phyloP scores from a whole-genome alignment of 2,329 filamentous ascomycete species.

The Tricladium varicosporioides region DNA sequence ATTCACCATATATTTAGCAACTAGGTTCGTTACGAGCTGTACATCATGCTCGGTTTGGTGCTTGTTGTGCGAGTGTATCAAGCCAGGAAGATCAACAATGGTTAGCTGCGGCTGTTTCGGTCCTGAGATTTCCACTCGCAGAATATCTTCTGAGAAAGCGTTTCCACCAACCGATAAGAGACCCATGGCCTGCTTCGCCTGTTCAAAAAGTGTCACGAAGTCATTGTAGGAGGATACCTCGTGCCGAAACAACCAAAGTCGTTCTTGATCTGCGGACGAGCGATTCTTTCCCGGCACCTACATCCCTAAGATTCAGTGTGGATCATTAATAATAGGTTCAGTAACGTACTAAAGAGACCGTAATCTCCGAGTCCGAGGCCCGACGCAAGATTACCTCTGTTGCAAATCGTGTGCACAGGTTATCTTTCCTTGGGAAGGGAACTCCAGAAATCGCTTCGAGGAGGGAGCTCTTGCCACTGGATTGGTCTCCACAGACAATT shows the following conservation, averaged over 20 bases:
- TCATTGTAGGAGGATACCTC: constrained; percentile 5
- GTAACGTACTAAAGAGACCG: constrained; percentile 11
- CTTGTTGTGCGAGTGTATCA: constrained; percentile 37
- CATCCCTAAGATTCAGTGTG: constrained; percentile 24
- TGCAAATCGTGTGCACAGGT: constrained; percentile 34
- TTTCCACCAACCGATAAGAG: constrained; percentile 15
- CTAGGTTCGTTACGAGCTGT: constrained; percentile 44
- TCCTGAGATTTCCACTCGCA: background rate
- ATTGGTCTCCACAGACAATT: constrained; percentile 25
- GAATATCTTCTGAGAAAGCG: constrained; percentile 12
- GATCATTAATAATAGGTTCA: background rate
- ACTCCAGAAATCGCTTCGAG: constrained; percentile 1
- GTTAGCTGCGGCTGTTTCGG: background rate
- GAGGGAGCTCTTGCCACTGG: constrained; percentile 39
- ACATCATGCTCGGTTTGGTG: constrained; percentile 44
- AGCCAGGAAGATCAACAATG: background rate
- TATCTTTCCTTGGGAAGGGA: constrained; percentile 30
- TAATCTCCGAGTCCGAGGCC: constrained; percentile 6
- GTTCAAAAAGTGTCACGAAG: constrained; percentile 9
- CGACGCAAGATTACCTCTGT: constrained; percentile 36
- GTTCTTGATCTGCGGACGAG: background rate
- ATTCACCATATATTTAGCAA: constrained; percentile 58
- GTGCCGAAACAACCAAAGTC: constrained; percentile 16
- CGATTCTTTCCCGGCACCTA: background rate
- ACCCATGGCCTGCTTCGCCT: constrained; percentile 6